Base-by-base conservation (phyloP, 140 eudicot species). In the Anethum foeniculum region DNA sequence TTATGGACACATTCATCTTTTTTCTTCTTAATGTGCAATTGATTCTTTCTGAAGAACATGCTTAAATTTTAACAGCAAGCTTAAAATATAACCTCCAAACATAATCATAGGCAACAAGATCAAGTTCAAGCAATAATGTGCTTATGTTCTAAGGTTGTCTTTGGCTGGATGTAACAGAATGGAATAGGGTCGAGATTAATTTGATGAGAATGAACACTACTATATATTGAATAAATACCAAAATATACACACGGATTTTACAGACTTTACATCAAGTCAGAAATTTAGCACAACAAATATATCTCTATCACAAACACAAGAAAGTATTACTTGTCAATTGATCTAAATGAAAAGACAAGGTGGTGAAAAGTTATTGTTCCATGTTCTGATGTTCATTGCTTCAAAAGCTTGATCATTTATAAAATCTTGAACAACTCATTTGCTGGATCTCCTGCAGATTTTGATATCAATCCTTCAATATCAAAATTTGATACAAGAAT, bases 381-480 rank as follows among this genome's bases (percentile, higher is more conserved):
- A 84, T 72, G 46, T 80, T 56, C 88, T 34, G 38, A 34, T 34
- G 38, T 34, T 34, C 38, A 85, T 82, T 30, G 79, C 54, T 4
- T 85, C 69, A 30, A 80, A 18, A 72, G 80, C 85, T 44, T 80
- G 64, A 46, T 75, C 43, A 51, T 82, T 85, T 82, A 86, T 92
- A 83, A 90, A 94, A 65, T 88, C 88, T 28, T 69, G 58, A 81
- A 90, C 90, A n/a, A 94, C 98, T 76, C 84, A 84, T 56, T 92
- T 94, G 62, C 38, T 34, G 38, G 38, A 34, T 34, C 38, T 34
- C 1, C 38, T 34, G 38, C 38, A 34, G n/a, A n/a, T n/a, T n/a
- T n/a, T n/a, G n/a, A n/a, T n/a, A n/a, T n/a, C n/a, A n/a, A n/a
- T n/a, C n/a, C n/a, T n/a, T n/a, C n/a, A n/a, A n/a, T n/a, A n/a